phyloP scores from a whole-genome alignment of 208 protist genomes.

The Trypanosoma avium region DNA sequence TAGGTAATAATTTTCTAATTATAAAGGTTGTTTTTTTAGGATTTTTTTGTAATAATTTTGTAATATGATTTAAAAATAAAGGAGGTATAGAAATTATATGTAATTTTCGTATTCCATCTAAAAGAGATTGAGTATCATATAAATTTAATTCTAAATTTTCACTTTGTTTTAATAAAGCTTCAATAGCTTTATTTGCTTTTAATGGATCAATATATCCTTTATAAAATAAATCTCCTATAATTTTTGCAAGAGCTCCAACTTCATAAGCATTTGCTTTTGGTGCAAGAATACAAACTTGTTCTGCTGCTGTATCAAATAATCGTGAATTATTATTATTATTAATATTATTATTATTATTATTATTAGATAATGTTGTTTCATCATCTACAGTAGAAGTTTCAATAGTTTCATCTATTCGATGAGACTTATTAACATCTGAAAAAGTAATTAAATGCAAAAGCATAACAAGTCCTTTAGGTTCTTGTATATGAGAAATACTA shows the following conservation, averaged over 20 bases:
- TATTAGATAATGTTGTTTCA: background rate
- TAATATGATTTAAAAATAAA: constrained; percentile 9
- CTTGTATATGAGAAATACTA: constrained; percentile 9
- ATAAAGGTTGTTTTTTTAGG: constrained; percentile 20
- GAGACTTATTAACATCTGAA: background rate
- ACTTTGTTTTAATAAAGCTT: constrained; percentile 4
- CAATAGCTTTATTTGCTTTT: constrained; percentile 7
- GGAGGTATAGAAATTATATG: constrained; percentile 2
- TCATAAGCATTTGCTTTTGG: constrained; percentile 34
- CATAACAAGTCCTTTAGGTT: constrained; percentile 35
- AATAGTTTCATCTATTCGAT: background rate
- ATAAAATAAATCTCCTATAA: constrained; percentile 20
- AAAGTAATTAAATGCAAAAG: constrained; percentile 21
- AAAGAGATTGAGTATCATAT: constrained; percentile 21
- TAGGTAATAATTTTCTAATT: constrained; percentile 20
- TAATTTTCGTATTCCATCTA: constrained; percentile 16
- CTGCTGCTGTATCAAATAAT: constrained; percentile 14
- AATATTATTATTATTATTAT: background rate
- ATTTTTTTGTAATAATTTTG: constrained; percentile 10
- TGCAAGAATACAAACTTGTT: constrained; percentile 22
- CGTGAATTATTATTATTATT: background rate
- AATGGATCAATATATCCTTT: constrained; percentile 11
- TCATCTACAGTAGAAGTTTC: background rate
- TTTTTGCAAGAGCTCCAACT: constrained; percentile 35
- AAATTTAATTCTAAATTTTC: constrained; percentile 18